Percentiles rank a stretch among this genome's conserved stretches.
Evolutionary conservation across 148 eudicot genomes (phyloP).

Genomic region (Euryodendron excelsum): DNA sequence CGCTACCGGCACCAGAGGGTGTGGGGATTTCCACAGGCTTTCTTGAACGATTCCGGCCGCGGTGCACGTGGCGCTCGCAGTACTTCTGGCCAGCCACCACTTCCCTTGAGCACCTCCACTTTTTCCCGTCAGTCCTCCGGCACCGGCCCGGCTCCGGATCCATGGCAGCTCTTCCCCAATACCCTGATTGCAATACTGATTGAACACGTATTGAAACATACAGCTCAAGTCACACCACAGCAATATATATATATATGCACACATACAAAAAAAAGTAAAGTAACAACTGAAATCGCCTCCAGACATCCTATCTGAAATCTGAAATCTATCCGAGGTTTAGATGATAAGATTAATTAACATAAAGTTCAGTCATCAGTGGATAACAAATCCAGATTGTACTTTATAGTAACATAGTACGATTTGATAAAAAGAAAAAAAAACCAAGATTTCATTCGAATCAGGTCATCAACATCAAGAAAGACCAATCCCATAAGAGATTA

Average conservation of each 20-base stretch:
- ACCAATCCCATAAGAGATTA: too few relatives aligned
- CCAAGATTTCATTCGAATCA: neutral
- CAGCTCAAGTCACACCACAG: neutral
- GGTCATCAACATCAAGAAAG: neutral
- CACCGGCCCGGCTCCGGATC: constrained; percentile 98
- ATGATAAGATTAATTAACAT: too few relatives aligned
- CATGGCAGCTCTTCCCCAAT: constrained; percentile 80
- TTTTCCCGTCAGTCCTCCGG: constrained; percentile 91
- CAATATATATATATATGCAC: neutral
- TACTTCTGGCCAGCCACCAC: constrained; percentile 82
- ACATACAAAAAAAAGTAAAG: neutral
- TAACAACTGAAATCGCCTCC: neutral
- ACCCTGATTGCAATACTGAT: constrained; percentile 75
- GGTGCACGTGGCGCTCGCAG: constrained; percentile 93
- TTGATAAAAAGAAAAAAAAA: neutral
- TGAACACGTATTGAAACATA: neutral
- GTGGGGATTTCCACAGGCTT: constrained; percentile 99
- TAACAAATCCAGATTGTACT: too few relatives aligned
- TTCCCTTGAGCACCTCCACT: constrained; percentile 98
- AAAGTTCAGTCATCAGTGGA: too few relatives aligned
- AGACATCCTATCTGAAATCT: neutral
- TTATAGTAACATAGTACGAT: too few relatives aligned
- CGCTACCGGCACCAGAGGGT: constrained; percentile 28
- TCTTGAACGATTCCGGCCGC: constrained; percentile 99
- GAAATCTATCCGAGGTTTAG: too few relatives aligned